Evolutionary conservation across 495 filamentous ascomycete genomes (phyloP), one percentile per base, ranked within the genome.

Genomic region (Penicillium lividum): DNA sequence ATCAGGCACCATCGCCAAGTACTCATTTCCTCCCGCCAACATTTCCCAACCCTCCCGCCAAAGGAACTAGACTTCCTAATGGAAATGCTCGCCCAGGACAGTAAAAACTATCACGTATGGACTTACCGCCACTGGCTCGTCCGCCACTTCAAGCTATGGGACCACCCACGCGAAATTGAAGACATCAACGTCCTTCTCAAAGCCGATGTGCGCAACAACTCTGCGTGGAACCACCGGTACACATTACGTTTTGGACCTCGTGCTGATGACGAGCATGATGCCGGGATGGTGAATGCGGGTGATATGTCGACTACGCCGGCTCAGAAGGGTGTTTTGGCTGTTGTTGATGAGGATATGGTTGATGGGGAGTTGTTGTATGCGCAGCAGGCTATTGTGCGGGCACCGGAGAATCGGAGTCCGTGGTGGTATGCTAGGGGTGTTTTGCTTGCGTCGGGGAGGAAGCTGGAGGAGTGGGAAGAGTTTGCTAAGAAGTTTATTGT

Each of bases 101-200:
- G 87, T 11, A 98, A 98, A 72, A 98, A 98, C 77, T 98, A 98
- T 69, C 94, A 98, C 71, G 95, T 98, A 40, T 98, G 94, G 93
- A 90, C 87, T 52, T 98, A 98, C 72, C 83, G 90, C 13, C 94
- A 97, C 74, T 98, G 93, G 84, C 79, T 98, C 1, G 91, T 97
- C 38, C 82, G 84, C 33, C 89, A 91, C 63, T 90, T 98, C 66
- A 78, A 77, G 18, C 73, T 93, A 18, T 98, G 85, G 83, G 82
- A 86, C 38, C 68, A 70, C 1, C 69, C 73, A 15, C 79, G 77
- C 22, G 94, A 98, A 76, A 74, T 92, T 29, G 72, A 81, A 54
- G 85, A 86, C 62, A 77, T 90, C 50, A 86, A 96, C 63, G 60
- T 57, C 3, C 80, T 97, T 62, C 77, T 98, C 18, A 71, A 80